A percentile compares a stretch with the other conserved stretches of the same genome.
These are phyloP conservation scores for Triglochin maritima DNA, from an alignment of 106 monocot species.

Conservation along the genomic window DNA sequence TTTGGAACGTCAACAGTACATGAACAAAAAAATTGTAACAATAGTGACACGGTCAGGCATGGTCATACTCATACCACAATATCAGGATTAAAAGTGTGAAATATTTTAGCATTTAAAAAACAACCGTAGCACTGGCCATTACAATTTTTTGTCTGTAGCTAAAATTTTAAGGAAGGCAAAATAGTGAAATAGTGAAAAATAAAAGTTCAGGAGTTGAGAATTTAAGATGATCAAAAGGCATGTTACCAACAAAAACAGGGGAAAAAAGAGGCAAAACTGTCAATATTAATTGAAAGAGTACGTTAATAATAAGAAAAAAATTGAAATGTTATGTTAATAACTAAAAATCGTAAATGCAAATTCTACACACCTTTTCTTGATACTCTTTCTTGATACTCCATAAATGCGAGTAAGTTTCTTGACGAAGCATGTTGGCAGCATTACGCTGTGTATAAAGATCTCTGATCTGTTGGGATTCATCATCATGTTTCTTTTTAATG, in stretches of 20 bases:
- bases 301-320: background rate
- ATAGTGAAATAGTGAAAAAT: too few relatives aligned
- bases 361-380: constrained; percentile 27
- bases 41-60: too few relatives aligned
- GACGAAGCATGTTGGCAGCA: constrained; percentile 41
- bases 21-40: too few relatives aligned
- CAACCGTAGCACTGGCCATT: too few relatives aligned
- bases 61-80: too few relatives aligned
- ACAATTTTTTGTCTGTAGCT: too few relatives aligned
- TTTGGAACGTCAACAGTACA: too few relatives aligned
- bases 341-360: background rate
- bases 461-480: constrained; percentile 18
- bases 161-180: too few relatives aligned
- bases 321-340: background rate
- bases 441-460: constrained; percentile 25
- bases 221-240: too few relatives aligned
- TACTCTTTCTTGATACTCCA: constrained; percentile 28
- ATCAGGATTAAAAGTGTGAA: too few relatives aligned
- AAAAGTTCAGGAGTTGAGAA: too few relatives aligned
- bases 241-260: background rate
- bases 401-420: constrained; percentile 38
- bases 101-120: too few relatives aligned
- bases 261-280: background rate
- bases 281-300: background rate
- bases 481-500: constrained; percentile 21